Base-by-base conservation (phyloP, 2,329 filamentous ascomycete genomes). In the Diaporthe helianthi region DNA sequence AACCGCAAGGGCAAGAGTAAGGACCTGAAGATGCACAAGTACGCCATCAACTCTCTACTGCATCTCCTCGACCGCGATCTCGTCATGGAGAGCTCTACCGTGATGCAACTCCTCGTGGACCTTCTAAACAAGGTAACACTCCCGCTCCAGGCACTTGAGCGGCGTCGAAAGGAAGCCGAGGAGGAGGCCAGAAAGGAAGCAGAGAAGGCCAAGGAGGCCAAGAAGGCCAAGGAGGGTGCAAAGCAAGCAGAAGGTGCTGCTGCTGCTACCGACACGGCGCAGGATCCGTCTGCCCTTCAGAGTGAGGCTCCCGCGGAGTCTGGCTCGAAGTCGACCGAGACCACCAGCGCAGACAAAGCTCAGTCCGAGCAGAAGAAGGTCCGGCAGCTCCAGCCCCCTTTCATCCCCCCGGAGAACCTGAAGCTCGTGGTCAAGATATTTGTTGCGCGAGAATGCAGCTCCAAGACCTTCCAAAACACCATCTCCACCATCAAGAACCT, bases 401-500 rank as follows among this genome's bases (percentile, higher is more conserved):
- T 94, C 53, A 91, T 99, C 67, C 94, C 96, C 6, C 89, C 95
- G 36, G 88, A 94, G 77, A 98, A 98, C 77, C 87, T 99, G 68
- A 93, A 92, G 69, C 85, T 98, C 69, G 94, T 99, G n/a, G 93
- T 98, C 74, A 96, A 96, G 78, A 97, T 99, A 69, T 92, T 99
- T 73, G 93, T 97, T 52, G 95, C 95, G 72, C 92, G 94, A 60
- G 96, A 99, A 80, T 99, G 96, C 81, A 97, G 93, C 77, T 94
- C 93, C 72, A 98, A 97, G 84, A 98, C 96, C 0, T 99, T 99
- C 86, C 93, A 96, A 78, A 97, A 98, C 79, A 98, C 96, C 0
- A 87, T 99, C 66, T 96, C 95, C 19, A 97, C 97, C n/a, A 97
- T 99, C 84, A 98, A 97, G 83, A 98, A 98, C 76, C 86, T 99